Conservation (phyloP, 148 eudicot genomes). For the Polygonum aviculare region DNA sequence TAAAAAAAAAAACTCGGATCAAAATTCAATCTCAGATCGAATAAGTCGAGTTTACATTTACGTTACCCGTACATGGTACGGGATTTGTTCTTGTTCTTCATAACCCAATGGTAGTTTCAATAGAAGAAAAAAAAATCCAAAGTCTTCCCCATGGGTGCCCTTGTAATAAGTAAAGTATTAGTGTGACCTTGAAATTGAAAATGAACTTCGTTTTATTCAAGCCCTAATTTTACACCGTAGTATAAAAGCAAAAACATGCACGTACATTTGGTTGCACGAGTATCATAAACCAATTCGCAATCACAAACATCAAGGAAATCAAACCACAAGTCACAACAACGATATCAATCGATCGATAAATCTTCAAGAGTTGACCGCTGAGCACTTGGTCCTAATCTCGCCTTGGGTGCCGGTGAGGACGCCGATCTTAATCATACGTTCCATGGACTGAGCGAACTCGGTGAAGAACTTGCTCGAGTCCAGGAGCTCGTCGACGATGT, state of each 20-base stretch:
- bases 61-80: too few species aligned
- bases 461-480: slow-evolving; percentile 14
- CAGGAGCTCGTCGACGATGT: slow-evolving; percentile 11
- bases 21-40: too few species aligned
- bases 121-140: not conserved
- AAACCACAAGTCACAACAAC: not conserved
- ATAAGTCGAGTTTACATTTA: too few species aligned
- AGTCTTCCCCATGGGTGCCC: not conserved
- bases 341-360: not conserved
- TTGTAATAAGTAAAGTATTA: too few species aligned
- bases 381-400: slow-evolving; percentile 26
- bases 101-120: too few species aligned
- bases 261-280: not conserved
- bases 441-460: slow-evolving; percentile 24
- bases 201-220: not conserved
- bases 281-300: not conserved
- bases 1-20: too few species aligned
- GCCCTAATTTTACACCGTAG: not conserved
- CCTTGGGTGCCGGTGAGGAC: slow-evolving; percentile 17
- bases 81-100: too few species aligned
- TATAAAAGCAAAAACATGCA: not conserved
- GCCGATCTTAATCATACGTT: slow-evolving; percentile 18
- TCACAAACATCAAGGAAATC: not conserved
- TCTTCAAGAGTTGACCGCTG: slow-evolving; percentile 19
- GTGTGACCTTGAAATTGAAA: not conserved